Evolutionary conservation across 2,329 filamentous ascomycete species (phyloP).

Genomic region (Neofusicoccum sp.): DNA sequence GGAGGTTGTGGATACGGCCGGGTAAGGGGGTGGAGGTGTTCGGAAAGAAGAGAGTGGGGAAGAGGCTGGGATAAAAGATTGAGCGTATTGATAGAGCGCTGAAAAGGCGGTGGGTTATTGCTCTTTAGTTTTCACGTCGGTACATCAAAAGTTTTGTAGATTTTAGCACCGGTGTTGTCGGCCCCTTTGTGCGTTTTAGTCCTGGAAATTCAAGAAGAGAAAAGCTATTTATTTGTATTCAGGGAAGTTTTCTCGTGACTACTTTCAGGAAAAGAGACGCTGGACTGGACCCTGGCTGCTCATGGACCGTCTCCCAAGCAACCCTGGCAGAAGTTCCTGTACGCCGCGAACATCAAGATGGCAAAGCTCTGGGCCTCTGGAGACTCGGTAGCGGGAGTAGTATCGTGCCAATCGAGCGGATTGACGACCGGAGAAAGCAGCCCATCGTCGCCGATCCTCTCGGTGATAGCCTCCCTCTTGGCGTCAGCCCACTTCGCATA

Average conservation of each 20-base stretch:
- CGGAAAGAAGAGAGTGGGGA: background rate
- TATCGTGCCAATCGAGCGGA: conserved; percentile 42
- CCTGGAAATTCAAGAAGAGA: background rate
- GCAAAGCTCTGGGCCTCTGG: conserved; percentile 51
- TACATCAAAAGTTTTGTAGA: background rate
- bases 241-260: background rate
- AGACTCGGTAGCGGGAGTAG: conserved; percentile 33
- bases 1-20: conserved; percentile 57
- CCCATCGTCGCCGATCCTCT: conserved; percentile 41
- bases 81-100: too few relatives aligned
- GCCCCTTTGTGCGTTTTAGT: too few relatives aligned
- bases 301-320: background rate
- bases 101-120: too few relatives aligned
- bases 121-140: background rate
- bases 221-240: too few relatives aligned
- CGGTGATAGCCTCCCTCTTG: conserved; percentile 43
- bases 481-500: conserved; percentile 48
- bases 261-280: background rate
- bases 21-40: background rate
- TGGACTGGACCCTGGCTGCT: background rate
- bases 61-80: background rate
- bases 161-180: background rate
- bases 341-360: conserved; percentile 47
- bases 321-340: conserved; percentile 27
- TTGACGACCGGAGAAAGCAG: conserved; percentile 47